Evolutionary conservation across 2,329 filamentous ascomycete genomes (phyloP), one percentile per base, ranked within the genome.

Genomic region (Gnomoniopsis smithogilvyi): DNA sequence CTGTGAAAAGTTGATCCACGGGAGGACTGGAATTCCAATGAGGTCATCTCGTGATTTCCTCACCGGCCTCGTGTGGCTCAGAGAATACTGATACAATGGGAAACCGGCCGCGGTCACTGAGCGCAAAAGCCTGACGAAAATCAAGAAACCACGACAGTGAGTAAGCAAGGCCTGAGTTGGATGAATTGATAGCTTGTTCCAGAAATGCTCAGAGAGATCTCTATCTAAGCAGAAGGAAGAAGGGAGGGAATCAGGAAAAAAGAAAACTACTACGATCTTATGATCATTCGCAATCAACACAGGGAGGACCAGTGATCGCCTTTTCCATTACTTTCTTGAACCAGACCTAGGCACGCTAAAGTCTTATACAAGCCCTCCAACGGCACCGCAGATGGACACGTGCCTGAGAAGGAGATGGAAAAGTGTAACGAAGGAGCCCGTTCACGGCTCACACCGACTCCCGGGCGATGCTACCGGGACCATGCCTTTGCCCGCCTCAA

Each of bases 381-480:
- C 12, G 17, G 4, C 19, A 24, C 26, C 22, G 36, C 19, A 47
- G 19, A 33, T 14, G 43, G 12, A 33, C 19, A 47, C 26, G 30
- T 26, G 17, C 51, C 12, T 38, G 19, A 19, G 19, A 47, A 24
- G 45, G 12, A 15, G n/a, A 21, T n/a, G 45, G 14, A 30, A 41
- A 15, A 8, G 38, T 11, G 36, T 49, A 24, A 34, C 24, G 22
- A 15, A 14, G 54, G 34, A 36, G 36, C 14, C 54, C 47, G 47
- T 33, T 15, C 22, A 50, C 22, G 47, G 17, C 36, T 47, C 33
- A 45, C n/a, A 43, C 54, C 54, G 54, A 56, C 46, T 50, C 54
- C 54, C 54, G 53, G 22, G 43, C 10, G 46, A 34, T 45, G n/a
- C 22, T 56, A 41, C 45, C 53, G 33, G 12, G 21, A 48, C 30